phyloP scores from a whole-genome alignment of 306 rosid species.

The Dryas drummondii region DNA sequence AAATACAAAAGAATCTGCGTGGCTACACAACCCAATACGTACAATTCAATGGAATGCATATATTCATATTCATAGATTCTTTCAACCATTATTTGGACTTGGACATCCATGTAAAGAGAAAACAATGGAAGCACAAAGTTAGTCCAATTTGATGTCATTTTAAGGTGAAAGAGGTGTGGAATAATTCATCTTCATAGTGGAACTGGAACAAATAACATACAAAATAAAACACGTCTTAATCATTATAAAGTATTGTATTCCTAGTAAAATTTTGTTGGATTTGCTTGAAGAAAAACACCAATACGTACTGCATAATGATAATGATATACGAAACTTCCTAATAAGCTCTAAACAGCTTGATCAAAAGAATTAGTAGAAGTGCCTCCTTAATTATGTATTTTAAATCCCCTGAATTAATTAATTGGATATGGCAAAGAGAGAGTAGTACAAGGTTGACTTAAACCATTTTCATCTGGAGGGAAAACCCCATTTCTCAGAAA shows the following conservation, averaged over 20 bases:
- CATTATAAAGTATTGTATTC: not conserved
- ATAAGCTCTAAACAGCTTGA: not conserved
- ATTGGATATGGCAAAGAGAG: too few species aligned
- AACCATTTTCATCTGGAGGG: not conserved
- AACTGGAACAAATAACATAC: not conserved
- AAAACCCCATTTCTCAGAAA: conserved; percentile 13
- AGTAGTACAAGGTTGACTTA: conserved; percentile 28
- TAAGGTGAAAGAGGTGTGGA: not conserved
- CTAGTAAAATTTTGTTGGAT: not conserved
- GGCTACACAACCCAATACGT: not conserved
- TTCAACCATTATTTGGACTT: not conserved
- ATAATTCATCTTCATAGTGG: conserved; percentile 6
- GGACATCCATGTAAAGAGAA: not conserved
- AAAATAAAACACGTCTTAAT: conserved; percentile 3
- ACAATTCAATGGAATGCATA: too few species aligned
- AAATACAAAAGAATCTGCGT: not conserved
- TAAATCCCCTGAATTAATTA: not conserved
- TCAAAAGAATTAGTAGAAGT: not conserved
- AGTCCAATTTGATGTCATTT: conserved; percentile 5
- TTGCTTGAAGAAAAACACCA: not conserved
- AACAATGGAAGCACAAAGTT: not conserved
- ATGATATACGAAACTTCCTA: conserved; percentile 2
- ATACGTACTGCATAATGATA: not conserved
- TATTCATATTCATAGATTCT: not conserved
- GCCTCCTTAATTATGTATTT: not conserved